These are phyloP conservation scores for Phylloporus scabripes DNA, from an alignment of 768 basidiomycete genomes.

Conservation along the genomic window DNA sequence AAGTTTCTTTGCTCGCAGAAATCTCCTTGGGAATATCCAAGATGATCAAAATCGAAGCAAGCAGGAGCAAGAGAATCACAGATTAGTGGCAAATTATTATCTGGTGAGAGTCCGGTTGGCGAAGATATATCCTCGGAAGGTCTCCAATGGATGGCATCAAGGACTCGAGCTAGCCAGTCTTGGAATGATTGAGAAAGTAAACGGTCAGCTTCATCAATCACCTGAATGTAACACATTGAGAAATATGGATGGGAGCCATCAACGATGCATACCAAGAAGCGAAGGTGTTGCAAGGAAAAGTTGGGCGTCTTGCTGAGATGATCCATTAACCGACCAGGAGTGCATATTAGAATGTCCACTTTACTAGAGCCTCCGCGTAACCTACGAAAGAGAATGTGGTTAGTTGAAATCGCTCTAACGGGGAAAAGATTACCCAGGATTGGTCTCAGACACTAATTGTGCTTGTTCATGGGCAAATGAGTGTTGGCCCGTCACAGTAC, in stretches of 20 bases:
- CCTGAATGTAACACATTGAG: constrained; percentile 39
- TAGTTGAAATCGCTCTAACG: background rate
- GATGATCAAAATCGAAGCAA: constrained; percentile 33
- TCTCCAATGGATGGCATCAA: constrained; percentile 61
- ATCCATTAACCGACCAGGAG: constrained; percentile 92
- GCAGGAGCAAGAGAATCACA: constrained; percentile 56
- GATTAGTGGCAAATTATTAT: constrained; percentile 2
- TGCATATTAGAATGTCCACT: constrained; percentile 91
- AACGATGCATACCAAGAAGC: constrained; percentile 70
- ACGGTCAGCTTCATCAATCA: constrained; percentile 98
- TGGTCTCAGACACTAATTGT: constrained; percentile 62
- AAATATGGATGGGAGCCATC: background rate
- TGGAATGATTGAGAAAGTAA: constrained; percentile 93
- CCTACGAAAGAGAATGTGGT: constrained; percentile 32
- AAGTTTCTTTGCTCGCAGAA: constrained; percentile 51
- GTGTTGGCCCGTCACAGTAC: constrained; percentile 87
- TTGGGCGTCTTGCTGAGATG: constrained; percentile 84
- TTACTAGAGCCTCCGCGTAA: constrained; percentile 83
- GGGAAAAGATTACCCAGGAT: constrained; percentile 39
- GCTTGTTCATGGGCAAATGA: constrained; percentile 90
- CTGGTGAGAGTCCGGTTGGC: constrained; percentile 1
- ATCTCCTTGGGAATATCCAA: constrained; percentile 37
- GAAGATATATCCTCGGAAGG: constrained; percentile 2
- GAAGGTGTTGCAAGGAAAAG: constrained; percentile 89
- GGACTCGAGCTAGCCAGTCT: constrained; percentile 84